Evolutionary conservation across 2,329 filamentous ascomycete species (phyloP), one percentile per base, ranked within the genome.

Genomic region (Colletotrichum sp.): DNA sequence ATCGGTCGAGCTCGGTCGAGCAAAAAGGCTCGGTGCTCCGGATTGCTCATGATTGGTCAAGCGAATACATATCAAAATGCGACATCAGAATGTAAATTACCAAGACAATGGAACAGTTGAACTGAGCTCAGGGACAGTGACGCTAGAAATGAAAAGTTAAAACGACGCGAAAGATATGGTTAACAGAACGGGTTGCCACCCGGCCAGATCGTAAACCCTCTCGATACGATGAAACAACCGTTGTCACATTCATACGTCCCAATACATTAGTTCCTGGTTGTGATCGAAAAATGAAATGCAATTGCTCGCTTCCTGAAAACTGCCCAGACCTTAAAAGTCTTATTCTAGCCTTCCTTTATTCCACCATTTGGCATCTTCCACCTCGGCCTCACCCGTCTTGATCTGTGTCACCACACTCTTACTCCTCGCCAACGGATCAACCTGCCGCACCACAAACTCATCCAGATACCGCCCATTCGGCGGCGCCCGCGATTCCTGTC

Each of bases 401-500:
- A 76, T 64, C 49, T 76, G 26, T 4, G 73, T 76, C 1, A 76
- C 64, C 4, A 73, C 65, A n/a, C 57, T 65, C 26, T 73, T 76
- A 15, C 49, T 49, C 57, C 26, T 68, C 10, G 60, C 60, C 24
- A 76, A n/a, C 16, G 75, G 75, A 15, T 76, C 75, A 3, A 76
- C 66, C 16, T 76, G 75, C 32, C 30, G 59, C 18, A 6, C 16
- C 5, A 76, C 24, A 12, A 44, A 75, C 24, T 75, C 75, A 3
- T 76, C 75, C 18, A 34, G 4, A 18, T 76, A 76, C 15, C 55
- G 64, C 12, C n/a, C 60, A 12, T 8, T 26, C 30, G 10, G 26
- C 15, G 15, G 36, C 57, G 68, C 67, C 15, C 13, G 10, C 52
- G 63, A 10, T 8, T 75, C 75, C 52, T 76, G 75, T n/a, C 75